Evolutionary conservation across 306 rosid genomes (phyloP).

Genomic region (Citrullus mucosospermus): DNA sequence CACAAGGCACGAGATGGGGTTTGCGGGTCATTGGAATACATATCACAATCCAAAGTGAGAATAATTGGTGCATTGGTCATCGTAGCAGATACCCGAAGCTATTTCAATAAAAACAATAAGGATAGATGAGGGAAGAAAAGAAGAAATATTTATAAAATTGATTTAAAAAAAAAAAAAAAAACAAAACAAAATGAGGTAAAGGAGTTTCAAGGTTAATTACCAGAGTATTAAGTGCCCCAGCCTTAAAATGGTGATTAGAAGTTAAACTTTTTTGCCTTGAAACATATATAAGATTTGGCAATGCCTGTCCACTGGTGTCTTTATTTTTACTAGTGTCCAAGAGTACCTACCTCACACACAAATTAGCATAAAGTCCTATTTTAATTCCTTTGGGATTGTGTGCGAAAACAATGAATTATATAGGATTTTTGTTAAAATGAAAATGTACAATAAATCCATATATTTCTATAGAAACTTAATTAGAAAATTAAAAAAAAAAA

Average conservation of each 20-base stretch:
- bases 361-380: too few species aligned
- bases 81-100: constrained; percentile 32
- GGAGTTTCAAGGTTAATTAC: background rate
- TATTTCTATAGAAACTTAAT: too few species aligned
- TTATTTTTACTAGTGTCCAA: constrained; percentile 13
- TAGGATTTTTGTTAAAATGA: too few species aligned
- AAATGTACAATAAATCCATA: too few species aligned
- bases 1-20: constrained; percentile 19
- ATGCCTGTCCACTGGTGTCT: constrained; percentile 8
- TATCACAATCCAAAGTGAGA: constrained; percentile 25
- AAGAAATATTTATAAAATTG: too few species aligned
- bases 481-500: too few species aligned
- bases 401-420: too few species aligned
- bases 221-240: constrained; percentile 36
- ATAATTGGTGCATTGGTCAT: constrained; percentile 35
- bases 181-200: background rate
- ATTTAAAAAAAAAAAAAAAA: background rate
- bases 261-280: constrained; percentile 25
- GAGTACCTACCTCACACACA: constrained; percentile 13
- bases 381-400: too few species aligned
- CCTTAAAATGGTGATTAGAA: constrained; percentile 27
- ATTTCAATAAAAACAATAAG: background rate
- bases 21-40: constrained; percentile 26
- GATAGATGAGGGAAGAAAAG: background rate
- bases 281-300: constrained; percentile 33